Evolutionary conservation across 2,329 filamentous ascomycete species (phyloP).

Genomic region (Hortaea werneckii): DNA sequence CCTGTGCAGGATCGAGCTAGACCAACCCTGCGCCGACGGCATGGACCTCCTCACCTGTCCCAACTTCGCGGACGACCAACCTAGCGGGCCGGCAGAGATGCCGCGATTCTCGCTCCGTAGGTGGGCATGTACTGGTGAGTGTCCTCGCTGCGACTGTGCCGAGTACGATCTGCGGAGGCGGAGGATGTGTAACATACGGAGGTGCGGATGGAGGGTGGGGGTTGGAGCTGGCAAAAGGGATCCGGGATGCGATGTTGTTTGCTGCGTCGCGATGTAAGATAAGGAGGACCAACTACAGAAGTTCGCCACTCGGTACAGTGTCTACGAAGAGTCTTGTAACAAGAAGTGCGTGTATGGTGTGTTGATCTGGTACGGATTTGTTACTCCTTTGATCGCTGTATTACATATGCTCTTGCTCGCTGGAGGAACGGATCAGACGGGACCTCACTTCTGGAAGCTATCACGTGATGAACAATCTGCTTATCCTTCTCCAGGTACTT

Average conservation of each 20-base stretch:
- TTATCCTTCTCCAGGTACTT: too few relatives aligned
- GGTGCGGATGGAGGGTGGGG: slow-evolving; percentile 18
- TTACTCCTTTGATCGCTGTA: too few relatives aligned
- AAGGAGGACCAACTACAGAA: too few relatives aligned
- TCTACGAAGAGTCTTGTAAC: too few relatives aligned
- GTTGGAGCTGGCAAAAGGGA: slow-evolving; percentile 12
- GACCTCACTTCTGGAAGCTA: too few relatives aligned
- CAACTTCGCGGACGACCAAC: slow-evolving; percentile 20
- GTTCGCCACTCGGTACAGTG: too few relatives aligned
- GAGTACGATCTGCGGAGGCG: slow-evolving; percentile 15
- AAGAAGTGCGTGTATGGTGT: too few relatives aligned
- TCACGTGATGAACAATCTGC: too few relatives aligned
- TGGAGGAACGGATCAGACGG: too few relatives aligned
- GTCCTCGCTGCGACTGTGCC: slow-evolving; percentile 20
- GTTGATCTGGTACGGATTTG: too few relatives aligned
- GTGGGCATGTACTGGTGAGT: slow-evolving; percentile 14
- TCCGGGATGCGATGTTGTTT: slow-evolving; percentile 16
- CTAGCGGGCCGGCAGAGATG: slow-evolving; percentile 14
- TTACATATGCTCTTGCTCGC: too few relatives aligned
- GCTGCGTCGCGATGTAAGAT: slow-evolving; percentile 12
- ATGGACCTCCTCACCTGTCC: slow-evolving; percentile 33
- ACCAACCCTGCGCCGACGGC: slow-evolving; percentile 31
- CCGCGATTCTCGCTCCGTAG: slow-evolving; percentile 9
- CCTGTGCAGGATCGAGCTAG: slow-evolving; percentile 33
- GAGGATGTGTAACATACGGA: slow-evolving; percentile 14